phyloP scores from a whole-genome alignment of 2,329 filamentous ascomycete genomes.

The Sphaerulina vaccinii region DNA sequence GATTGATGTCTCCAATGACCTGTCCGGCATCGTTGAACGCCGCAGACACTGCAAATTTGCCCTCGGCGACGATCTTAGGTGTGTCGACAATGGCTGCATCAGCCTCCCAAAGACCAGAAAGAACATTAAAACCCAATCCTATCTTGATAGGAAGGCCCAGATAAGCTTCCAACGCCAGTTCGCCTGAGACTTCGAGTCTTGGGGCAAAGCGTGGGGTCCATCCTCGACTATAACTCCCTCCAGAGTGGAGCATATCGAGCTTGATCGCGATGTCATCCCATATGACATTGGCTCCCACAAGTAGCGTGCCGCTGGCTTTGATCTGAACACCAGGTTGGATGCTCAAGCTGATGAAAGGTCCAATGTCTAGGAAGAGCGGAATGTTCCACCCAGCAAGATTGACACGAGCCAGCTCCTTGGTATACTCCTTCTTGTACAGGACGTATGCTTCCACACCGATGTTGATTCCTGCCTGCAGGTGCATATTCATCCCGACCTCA shows the following conservation, averaged over 20 bases:
- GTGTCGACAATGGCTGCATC: slow-evolving; percentile 8
- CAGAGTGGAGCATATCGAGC: slow-evolving; percentile 8
- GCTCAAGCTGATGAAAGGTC: slow-evolving; percentile 11
- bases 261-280: slow-evolving; percentile 8
- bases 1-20: slow-evolving; percentile 10
- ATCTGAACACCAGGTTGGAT: not conserved
- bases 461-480: not conserved
- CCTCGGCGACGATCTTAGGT: slow-evolving; percentile 10
- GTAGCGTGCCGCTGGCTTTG: slow-evolving; percentile 7
- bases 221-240: not conserved
- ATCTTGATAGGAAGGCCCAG: slow-evolving; percentile 14
- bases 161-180: slow-evolving; percentile 2
- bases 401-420: not conserved
- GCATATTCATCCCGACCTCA: not conserved
- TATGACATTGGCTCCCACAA: slow-evolving; percentile 6
- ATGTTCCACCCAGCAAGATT: not conserved
- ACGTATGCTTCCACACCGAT: not conserved
- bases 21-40: slow-evolving; percentile 1
- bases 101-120: not conserved
- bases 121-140: slow-evolving; percentile 10
- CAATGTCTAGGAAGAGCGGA: not conserved
- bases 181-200: slow-evolving; percentile 1
- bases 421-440: not conserved
- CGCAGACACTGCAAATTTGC: slow-evolving; percentile 12
- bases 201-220: slow-evolving; percentile 3